Percentiles rank a stretch among this genome's conserved stretches.
Conservation (phyloP, 208 protist species). For the Trypanosoma caninum region DNA sequence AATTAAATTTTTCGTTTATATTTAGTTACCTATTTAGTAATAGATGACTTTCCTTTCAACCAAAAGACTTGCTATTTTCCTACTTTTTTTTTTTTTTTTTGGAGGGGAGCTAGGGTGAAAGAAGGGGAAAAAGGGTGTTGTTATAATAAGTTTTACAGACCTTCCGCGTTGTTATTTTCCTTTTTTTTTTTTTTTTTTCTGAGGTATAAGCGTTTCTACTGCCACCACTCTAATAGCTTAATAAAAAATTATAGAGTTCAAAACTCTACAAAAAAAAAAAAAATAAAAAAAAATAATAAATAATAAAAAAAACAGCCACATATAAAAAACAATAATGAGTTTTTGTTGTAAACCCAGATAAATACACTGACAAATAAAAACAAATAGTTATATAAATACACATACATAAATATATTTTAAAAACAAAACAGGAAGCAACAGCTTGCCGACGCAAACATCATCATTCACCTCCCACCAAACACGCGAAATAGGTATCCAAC, state of each 20-base stretch:
- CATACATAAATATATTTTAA: neutral
- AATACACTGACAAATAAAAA: neutral
- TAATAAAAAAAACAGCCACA: slow-evolving; percentile 1
- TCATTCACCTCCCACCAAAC: no score
- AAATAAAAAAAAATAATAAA: slow-evolving; percentile 22
- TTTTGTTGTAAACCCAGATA: no score
- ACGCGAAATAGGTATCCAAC: neutral
- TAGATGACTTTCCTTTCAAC: neutral
- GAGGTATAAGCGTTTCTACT: no score
- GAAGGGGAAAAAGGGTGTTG: neutral
- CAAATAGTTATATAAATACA: neutral
- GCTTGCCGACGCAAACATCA: no score
- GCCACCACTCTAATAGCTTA: slow-evolving; percentile 4
- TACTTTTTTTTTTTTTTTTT: slow-evolving; percentile 10
- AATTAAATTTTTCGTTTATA: neutral
- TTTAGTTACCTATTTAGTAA: neutral
- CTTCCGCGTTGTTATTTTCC: neutral
- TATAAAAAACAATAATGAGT: no score
- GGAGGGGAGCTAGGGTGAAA: neutral
- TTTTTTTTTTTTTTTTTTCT: no score
- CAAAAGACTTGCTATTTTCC: neutral
- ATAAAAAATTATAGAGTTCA: slow-evolving; percentile 3
- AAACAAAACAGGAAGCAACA: no score
- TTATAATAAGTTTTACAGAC: no score
- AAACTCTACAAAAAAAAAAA: slow-evolving; percentile 1